These are phyloP conservation scores for Alternaria metachromatica DNA, from an alignment of 2,329 filamentous ascomycete genomes.

Conservation along the genomic window DNA sequence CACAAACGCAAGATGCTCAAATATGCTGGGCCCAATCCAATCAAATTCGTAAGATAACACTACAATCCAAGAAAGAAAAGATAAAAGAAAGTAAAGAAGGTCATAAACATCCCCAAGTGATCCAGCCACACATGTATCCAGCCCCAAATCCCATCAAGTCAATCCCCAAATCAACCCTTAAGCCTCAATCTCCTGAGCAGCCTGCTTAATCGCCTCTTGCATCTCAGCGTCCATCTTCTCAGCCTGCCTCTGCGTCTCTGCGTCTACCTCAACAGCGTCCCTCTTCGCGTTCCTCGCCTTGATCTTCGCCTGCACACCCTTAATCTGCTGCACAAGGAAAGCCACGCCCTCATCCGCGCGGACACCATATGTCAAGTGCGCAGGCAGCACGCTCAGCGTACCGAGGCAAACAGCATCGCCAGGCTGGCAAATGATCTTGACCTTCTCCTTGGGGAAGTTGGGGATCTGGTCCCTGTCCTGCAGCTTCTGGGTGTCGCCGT, in stretches of 20 bases:
- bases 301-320: conserved; percentile 34
- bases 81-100: neutral
- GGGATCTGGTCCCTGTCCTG: conserved; percentile 51
- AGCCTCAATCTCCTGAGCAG: conserved; percentile 2
- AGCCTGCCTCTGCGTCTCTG: neutral
- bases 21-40: neutral
- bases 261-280: conserved; percentile 16
- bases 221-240: conserved; percentile 2
- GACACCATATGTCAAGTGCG: conserved; percentile 41
- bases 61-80: neutral
- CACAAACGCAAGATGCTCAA: neutral
- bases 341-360: conserved; percentile 36
- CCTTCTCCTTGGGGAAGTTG: conserved; percentile 51
- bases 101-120: neutral
- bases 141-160: neutral
- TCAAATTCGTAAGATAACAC: conserved; percentile 1
- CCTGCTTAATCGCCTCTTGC: neutral
- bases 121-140: conserved; percentile 5
- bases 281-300: conserved; percentile 39
- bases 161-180: neutral
- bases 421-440: conserved; percentile 57
- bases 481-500: conserved; percentile 55
- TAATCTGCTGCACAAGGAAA: conserved; percentile 37
- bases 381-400: conserved; percentile 43
- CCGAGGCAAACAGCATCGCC: conserved; percentile 61